These are phyloP conservation scores for Quercus cerris DNA, from an alignment of 306 rosid genomes.

Conservation along the genomic window DNA sequence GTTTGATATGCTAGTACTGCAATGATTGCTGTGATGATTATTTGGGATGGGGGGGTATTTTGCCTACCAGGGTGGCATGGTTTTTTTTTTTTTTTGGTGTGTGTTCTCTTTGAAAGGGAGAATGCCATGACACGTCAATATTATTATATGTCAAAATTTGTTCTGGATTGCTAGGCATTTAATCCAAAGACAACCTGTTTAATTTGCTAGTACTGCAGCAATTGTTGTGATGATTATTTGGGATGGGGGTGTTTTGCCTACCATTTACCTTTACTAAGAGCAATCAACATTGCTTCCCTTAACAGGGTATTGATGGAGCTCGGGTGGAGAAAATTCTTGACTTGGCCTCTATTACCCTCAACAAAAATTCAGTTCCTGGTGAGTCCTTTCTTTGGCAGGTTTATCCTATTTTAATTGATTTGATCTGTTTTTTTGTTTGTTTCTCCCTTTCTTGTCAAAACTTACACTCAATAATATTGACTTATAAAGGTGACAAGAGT, in stretches of 20 bases:
- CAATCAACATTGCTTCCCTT: conserved; percentile 12
- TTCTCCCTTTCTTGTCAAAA: background rate
- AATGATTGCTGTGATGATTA: background rate
- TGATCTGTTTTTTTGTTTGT: background rate
- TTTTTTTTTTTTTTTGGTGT: no score
- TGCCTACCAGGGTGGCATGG: background rate
- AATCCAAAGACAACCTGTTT: no score
- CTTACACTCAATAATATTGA: conserved; percentile 7
- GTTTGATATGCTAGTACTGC: background rate
- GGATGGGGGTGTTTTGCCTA: background rate
- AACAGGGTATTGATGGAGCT: conserved; percentile 91
- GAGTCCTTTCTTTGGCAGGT: conserved; percentile 17
- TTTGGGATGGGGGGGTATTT: background rate
- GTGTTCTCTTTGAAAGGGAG: no score
- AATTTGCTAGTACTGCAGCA: no score
- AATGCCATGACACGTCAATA: no score
- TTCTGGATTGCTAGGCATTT: no score
- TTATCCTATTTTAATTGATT: background rate
- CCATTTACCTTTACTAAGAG: conserved; percentile 1
- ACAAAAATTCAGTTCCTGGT: conserved; percentile 96
- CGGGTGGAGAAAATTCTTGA: conserved; percentile 95
- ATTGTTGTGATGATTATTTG: background rate
- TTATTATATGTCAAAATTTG: no score
- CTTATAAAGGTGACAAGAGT: conserved; percentile 73
- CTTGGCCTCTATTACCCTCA: conserved; percentile 87